A percentile compares a stretch with the other conserved stretches of the same genome.
These are phyloP conservation scores for Cercospora beticola DNA, from an alignment of 2,329 filamentous ascomycete species.

Conservation along the genomic window DNA sequence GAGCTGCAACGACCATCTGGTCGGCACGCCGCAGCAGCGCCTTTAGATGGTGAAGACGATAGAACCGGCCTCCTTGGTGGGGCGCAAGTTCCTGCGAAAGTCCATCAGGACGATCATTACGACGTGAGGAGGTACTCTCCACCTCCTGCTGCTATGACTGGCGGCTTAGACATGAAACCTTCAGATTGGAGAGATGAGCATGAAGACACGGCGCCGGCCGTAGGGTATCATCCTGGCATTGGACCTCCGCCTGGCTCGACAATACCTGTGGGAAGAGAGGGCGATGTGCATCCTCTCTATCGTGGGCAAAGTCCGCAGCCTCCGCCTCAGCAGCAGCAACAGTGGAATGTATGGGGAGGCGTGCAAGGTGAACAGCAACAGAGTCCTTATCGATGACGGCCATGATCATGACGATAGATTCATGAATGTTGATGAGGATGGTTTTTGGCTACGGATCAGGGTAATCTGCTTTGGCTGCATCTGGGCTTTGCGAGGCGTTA, in stretches of 20 bases:
- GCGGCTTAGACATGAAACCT: constrained; percentile 19
- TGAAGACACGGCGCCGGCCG: background rate
- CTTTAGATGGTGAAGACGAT: constrained; percentile 29
- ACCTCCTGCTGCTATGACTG: constrained; percentile 1
- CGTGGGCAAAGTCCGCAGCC: constrained; percentile 16
- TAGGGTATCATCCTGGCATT: constrained; percentile 31
- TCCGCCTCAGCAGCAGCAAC: background rate
- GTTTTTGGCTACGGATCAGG: background rate
- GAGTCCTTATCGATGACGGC: constrained; percentile 16
- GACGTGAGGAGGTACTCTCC: background rate
- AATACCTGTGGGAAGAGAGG: constrained; percentile 13
- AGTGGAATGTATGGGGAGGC: constrained; percentile 24
- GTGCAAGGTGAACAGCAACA: constrained; percentile 10
- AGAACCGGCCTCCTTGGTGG: constrained; percentile 31
- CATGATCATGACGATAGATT: background rate
- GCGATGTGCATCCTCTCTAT: constrained; percentile 22
- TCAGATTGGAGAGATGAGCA: constrained; percentile 16
- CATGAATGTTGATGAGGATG: background rate
- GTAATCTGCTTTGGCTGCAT: background rate
- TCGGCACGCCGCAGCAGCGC: background rate
- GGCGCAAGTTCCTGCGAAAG: constrained; percentile 19
- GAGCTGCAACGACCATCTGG: constrained; percentile 26
- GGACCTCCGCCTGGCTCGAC: constrained; percentile 17
- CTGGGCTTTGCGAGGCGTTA: background rate
- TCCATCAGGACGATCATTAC: background rate